These are phyloP conservation scores for Agrocybe chaxingu DNA, from an alignment of 768 basidiomycete genomes.

Conservation along the genomic window DNA sequence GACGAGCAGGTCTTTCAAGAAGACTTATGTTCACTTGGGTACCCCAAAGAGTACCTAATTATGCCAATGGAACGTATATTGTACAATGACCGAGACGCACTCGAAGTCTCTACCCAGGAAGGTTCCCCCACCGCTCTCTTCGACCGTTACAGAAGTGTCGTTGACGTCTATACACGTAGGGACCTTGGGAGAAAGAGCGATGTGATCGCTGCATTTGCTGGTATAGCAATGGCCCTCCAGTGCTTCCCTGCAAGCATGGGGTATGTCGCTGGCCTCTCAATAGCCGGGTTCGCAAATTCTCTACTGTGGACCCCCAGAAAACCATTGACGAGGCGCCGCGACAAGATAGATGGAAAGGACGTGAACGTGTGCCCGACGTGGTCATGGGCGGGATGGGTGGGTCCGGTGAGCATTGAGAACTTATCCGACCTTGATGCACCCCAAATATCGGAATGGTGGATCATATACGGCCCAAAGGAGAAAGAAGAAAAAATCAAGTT, in stretches of 20 bases:
- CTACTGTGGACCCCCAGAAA: too few relatives aligned
- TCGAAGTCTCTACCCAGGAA: neutral
- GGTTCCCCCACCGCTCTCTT: neutral
- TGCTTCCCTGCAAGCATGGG: constrained; percentile 1
- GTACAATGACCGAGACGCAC: neutral
- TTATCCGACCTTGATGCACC: too few relatives aligned
- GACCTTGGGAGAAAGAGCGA: neutral
- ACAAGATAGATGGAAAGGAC: too few relatives aligned
- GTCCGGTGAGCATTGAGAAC: too few relatives aligned
- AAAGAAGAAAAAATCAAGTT: too few relatives aligned
- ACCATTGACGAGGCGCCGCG: too few relatives aligned
- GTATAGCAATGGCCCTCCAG: neutral
- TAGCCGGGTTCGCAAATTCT: neutral
- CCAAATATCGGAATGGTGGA: too few relatives aligned
- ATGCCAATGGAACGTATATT: neutral
- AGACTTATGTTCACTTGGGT: too few relatives aligned
- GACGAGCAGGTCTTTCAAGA: neutral
- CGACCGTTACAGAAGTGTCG: neutral
- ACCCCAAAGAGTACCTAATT: too few relatives aligned
- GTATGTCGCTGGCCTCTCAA: neutral
- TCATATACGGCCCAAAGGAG: too few relatives aligned
- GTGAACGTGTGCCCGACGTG: too few relatives aligned
- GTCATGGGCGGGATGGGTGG: too few relatives aligned
- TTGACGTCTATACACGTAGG: neutral
- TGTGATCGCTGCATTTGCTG: neutral